Base-by-base conservation (phyloP, 176 grass and related monocot genomes). In the Oropetium thomaeum region DNA sequence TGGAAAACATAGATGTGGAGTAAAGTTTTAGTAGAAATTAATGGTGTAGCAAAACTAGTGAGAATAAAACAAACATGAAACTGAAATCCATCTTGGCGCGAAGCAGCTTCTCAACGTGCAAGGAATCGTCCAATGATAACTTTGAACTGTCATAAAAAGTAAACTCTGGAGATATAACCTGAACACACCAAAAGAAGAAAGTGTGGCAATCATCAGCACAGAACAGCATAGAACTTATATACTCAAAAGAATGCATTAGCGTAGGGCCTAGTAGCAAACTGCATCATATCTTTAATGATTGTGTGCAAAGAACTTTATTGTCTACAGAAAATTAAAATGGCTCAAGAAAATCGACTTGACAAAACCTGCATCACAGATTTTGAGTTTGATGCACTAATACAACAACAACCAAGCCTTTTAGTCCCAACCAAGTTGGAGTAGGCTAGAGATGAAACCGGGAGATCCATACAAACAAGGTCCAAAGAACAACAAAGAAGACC, bases 71-170 rank as follows among this genome's bases (percentile, higher is more conserved):
- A 61, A 92, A 98, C 95, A 98, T 98, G 89, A 98, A 98, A 85
- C 86, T 98, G 45, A 98, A 89, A 69, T 98, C 91, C 84, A 92
- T 91, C 85, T 94, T 98, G 40, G 82, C 89, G 27, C 95, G 95
- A 51, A 98, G 79, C 88, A 98, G 91, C 79, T 98, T 98, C 78
- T 98, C 95, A 69, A 98, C 78, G 23, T 98, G 80, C 79, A 92
- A 86, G 19, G 95, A 94, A 90, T 98, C 95, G 69, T 94, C 89
- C 71, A 89, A 78, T 17, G 74, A 87, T 74, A 98, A 70, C 79
- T 89, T 98, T 60, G 95, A 98, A 87, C 86, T 89, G 72, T 98
- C 86, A 37, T 92, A 98, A 62, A 98, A 93, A 23, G 89, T 94
- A 83, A 98, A 87, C 81, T 98, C 95, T 53, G 91, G 91, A 48